Evolutionary conservation across 179 eudicot species (phyloP).

Genomic region (Patellifolia procumbens): DNA sequence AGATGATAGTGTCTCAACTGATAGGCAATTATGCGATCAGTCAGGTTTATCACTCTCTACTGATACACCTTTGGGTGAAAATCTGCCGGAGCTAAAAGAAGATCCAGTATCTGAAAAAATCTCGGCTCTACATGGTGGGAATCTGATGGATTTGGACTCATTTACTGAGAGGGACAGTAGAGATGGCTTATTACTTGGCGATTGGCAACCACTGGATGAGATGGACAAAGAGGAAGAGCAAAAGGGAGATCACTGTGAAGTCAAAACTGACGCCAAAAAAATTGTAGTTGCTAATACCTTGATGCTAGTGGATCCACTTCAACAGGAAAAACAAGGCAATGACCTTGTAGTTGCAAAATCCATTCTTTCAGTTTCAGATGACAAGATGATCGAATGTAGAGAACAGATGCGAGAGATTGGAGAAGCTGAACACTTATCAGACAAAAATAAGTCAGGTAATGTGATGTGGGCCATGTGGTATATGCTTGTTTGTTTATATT

Average conservation of each 20-base stretch:
- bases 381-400: conserved; percentile 32
- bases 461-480: not conserved
- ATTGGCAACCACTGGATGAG: conserved; percentile 22
- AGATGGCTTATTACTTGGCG: conserved; percentile 22
- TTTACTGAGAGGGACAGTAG: conserved; percentile 24
- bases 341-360: conserved; percentile 23
- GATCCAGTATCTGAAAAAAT: conserved; percentile 19
- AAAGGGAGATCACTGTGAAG: conserved; percentile 14
- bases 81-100: conserved; percentile 26
- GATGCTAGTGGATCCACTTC: conserved; percentile 25
- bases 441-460: conserved; percentile 34
- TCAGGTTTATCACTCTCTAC: conserved; percentile 22
- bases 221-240: conserved; percentile 30
- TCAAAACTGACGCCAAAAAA: conserved; percentile 3
- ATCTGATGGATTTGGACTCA: conserved; percentile 28
- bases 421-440: conserved; percentile 16
- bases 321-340: conserved; percentile 20
- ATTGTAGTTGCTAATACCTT: conserved; percentile 18
- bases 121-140: conserved; percentile 18
- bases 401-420: conserved; percentile 30
- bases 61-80: conserved; percentile 30
- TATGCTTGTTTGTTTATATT: not conserved
- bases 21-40: conserved; percentile 22
- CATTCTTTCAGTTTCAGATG: conserved; percentile 16
- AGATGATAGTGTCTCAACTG: conserved; percentile 24